These are phyloP conservation scores for Endotrypanum monterogeii DNA, from an alignment of 208 protist species.

Conservation along the genomic window DNA sequence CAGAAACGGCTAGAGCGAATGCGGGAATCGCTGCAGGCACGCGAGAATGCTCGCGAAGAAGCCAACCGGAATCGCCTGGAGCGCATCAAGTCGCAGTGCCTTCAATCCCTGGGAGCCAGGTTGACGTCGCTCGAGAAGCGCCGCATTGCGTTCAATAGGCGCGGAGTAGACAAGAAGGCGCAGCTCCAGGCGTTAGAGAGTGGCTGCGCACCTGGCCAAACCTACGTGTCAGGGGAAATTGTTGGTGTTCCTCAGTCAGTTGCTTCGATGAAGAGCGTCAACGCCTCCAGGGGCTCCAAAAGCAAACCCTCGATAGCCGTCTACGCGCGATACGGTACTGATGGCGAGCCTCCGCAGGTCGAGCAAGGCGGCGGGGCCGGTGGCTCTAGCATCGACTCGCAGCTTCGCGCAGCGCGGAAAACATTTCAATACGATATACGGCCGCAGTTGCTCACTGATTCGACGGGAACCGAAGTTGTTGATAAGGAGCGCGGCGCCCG, in stretches of 20 bases:
- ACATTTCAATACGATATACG: constrained; percentile 85
- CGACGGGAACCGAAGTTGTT: constrained; percentile 64
- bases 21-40: constrained; percentile 48
- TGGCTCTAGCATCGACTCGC: constrained; percentile 15
- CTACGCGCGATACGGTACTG: constrained; percentile 34
- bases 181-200: constrained; percentile 9
- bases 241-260: constrained; percentile 8
- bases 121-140: constrained; percentile 54
- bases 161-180: constrained; percentile 30
- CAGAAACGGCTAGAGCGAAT: constrained; percentile 70
- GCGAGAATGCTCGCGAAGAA: constrained; percentile 71
- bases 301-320: constrained; percentile 17
- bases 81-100: constrained; percentile 50
- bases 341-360: constrained; percentile 20
- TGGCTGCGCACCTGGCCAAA: background rate
- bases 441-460: constrained; percentile 65
- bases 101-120: constrained; percentile 39
- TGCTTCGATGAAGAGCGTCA: background rate
- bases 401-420: constrained; percentile 18
- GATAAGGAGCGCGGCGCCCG: constrained; percentile 47
- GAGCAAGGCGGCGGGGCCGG: background rate
- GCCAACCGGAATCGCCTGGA: constrained; percentile 60
- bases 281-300: background rate
- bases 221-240: background rate
- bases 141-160: constrained; percentile 30